A percentile compares a stretch with the other conserved stretches of the same genome.
phyloP scores from a whole-genome alignment of 164 flowering plant species.

The Aristolochia californica region DNA sequence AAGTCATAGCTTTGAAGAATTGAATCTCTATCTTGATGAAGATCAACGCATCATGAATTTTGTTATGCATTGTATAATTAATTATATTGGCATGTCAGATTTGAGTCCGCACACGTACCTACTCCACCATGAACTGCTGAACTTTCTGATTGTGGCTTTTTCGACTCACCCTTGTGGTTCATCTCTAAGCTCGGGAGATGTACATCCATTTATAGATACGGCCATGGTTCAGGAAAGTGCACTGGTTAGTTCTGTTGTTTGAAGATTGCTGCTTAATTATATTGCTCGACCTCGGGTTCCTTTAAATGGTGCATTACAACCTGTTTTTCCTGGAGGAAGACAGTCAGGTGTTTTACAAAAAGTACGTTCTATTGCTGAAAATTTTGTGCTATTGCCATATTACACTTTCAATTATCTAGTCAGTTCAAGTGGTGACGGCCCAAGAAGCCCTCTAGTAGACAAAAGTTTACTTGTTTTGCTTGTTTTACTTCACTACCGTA shows the following conservation, averaged over 20 bases:
- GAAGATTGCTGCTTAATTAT: constrained; percentile 58
- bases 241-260: constrained; percentile 54
- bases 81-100: constrained; percentile 62
- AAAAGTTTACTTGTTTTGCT: constrained; percentile 69
- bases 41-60: constrained; percentile 49
- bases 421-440: constrained; percentile 51
- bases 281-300: constrained; percentile 43
- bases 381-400: constrained; percentile 54
- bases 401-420: too few species aligned
- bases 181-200: constrained; percentile 80
- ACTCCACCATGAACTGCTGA: constrained; percentile 82
- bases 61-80: constrained; percentile 54
- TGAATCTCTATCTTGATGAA: too few species aligned
- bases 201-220: constrained; percentile 81
- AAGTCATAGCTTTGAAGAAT: constrained; percentile 40
- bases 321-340: constrained; percentile 44
- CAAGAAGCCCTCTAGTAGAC: constrained; percentile 65
- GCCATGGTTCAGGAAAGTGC: constrained; percentile 75
- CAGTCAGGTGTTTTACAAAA: constrained; percentile 72
- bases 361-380: constrained; percentile 95
- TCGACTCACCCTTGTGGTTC: constrained; percentile 95
- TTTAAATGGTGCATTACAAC: too few species aligned
- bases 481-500: too few species aligned
- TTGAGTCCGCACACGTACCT: constrained; percentile 56
- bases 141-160: constrained; percentile 81